These are phyloP conservation scores for Hyaloperonospora brassicae DNA, from an alignment of 352 stramenopile species.

Conservation along the genomic window DNA sequence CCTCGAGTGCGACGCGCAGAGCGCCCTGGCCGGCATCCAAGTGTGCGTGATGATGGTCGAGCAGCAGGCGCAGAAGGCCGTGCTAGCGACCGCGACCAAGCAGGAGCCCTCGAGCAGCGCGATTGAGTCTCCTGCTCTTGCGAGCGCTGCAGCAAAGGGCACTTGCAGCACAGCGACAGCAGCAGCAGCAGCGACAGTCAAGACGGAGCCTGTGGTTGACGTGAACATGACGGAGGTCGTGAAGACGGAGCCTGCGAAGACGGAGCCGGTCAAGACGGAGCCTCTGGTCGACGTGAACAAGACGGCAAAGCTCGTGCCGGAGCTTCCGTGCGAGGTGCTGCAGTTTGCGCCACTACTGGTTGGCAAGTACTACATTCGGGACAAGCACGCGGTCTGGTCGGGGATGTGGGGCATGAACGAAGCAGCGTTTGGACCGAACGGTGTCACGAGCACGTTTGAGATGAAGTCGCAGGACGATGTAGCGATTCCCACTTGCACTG, in stretches of 20 bases:
- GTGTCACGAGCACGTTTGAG: conserved; percentile 75
- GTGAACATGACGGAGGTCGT: conserved; percentile 13
- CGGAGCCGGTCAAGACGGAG: conserved; percentile 7
- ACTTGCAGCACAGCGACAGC: neutral
- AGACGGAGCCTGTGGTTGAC: conserved; percentile 13
- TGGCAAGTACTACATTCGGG: conserved; percentile 80
- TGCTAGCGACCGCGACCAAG: conserved; percentile 11
- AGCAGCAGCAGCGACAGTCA: conserved; percentile 9
- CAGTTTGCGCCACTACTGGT: conserved; percentile 68
- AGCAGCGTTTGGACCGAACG: conserved; percentile 61
- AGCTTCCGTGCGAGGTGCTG: conserved; percentile 47
- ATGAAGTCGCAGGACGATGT: conserved; percentile 85
- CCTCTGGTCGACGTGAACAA: conserved; percentile 1
- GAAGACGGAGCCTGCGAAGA: conserved; percentile 15
- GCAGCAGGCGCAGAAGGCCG: conserved; percentile 26
- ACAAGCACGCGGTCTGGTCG: conserved; percentile 72
- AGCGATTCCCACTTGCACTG: conserved; percentile 37
- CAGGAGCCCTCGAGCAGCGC: conserved; percentile 6
- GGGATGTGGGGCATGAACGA: conserved; percentile 82
- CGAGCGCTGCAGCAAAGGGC: conserved; percentile 2
- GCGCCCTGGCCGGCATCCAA: conserved; percentile 30
- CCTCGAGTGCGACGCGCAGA: conserved; percentile 13
- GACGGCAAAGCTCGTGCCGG: conserved; percentile 14
- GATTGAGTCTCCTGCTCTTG: neutral
- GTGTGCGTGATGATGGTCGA: conserved; percentile 69